Percentiles rank a stretch among this genome's conserved stretches.
These are phyloP conservation scores for Jaapia argillacea DNA, from an alignment of 768 basidiomycete species.

Conservation along the genomic window DNA sequence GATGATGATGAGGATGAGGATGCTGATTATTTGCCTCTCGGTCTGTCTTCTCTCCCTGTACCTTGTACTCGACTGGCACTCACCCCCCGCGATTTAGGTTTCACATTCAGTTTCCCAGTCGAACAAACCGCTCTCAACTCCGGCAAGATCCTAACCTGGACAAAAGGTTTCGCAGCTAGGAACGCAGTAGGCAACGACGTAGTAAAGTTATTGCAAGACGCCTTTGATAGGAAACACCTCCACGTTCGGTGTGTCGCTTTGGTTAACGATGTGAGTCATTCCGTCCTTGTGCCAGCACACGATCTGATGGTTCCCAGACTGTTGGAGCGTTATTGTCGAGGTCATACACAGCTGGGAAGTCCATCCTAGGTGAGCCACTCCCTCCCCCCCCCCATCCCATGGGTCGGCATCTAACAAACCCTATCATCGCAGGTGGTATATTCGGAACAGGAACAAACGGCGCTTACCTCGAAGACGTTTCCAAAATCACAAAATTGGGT, in stretches of 20 bases:
- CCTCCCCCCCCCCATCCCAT: too few species aligned
- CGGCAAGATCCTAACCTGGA: slow-evolving; percentile 91
- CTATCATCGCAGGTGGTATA: slow-evolving; percentile 43
- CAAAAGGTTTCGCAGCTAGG: slow-evolving; percentile 90
- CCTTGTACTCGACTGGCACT: slow-evolving; percentile 9
- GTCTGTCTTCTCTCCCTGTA: slow-evolving; percentile 8
- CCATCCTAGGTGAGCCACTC: slow-evolving; percentile 44
- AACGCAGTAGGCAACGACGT: slow-evolving; percentile 87
- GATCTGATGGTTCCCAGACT: slow-evolving; percentile 42
- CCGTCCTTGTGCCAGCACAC: neutral
- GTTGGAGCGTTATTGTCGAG: slow-evolving; percentile 91
- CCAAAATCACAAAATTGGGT: slow-evolving; percentile 77
- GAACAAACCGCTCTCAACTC: slow-evolving; percentile 90
- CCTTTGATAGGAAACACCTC: slow-evolving; percentile 86
- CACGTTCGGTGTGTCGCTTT: slow-evolving; percentile 87
- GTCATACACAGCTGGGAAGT: slow-evolving; percentile 89
- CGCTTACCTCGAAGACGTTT: slow-evolving; percentile 85
- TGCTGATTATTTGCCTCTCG: neutral
- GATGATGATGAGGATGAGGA: neutral
- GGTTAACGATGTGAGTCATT: slow-evolving; percentile 76
- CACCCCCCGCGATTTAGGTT: slow-evolving; percentile 49
- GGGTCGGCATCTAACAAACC: neutral
- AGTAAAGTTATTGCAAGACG: slow-evolving; percentile 82
- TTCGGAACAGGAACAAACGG: slow-evolving; percentile 99
- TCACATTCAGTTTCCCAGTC: slow-evolving; percentile 97